phyloP scores from a whole-genome alignment of 2,329 filamentous ascomycete species.

The Acarospora socialis region DNA sequence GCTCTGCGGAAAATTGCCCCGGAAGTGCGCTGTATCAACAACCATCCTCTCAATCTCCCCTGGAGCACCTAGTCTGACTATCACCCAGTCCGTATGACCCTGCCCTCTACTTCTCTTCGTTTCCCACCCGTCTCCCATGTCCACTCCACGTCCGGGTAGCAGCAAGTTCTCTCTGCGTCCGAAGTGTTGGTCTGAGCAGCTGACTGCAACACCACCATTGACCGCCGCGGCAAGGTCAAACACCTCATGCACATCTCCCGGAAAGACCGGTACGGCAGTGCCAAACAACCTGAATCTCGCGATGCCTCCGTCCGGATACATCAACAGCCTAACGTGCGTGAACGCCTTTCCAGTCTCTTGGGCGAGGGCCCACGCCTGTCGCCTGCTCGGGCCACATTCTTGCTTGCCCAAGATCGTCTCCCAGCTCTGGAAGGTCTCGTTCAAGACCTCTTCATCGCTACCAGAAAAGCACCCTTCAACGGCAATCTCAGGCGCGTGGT shows the following conservation, averaged over 20 bases:
- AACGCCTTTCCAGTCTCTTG: conserved; percentile 19
- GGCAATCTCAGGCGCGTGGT: conserved; percentile 29
- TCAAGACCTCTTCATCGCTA: conserved; percentile 19
- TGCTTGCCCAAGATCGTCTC: conserved; percentile 25
- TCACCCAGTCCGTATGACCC: conserved; percentile 67
- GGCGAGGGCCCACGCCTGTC: conserved; percentile 27
- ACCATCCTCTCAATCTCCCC: conserved; percentile 52
- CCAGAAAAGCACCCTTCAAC: conserved; percentile 23
- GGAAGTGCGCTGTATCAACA: conserved; percentile 69
- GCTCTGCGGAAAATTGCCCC: conserved; percentile 71
- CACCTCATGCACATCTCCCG: conserved; percentile 27
- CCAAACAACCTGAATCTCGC: conserved; percentile 30
- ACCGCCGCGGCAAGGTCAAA: conserved; percentile 25
- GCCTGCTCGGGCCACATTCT: conserved; percentile 27
- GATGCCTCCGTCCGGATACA: conserved; percentile 33
- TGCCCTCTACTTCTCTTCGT: conserved; percentile 59
- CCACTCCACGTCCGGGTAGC: conserved; percentile 61
- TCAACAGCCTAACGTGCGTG: conserved; percentile 29
- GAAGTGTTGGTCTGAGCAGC: conserved; percentile 74
- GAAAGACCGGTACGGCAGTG: conserved; percentile 26
- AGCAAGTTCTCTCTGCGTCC: conserved; percentile 68
- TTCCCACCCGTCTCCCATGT: conserved; percentile 86
- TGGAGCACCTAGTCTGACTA: conserved; percentile 56
- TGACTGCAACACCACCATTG: conserved; percentile 61
- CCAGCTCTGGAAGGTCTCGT: conserved; percentile 24